Conservation (phyloP, 208 protist species). For the Trypanosoma lewisi region DNA sequence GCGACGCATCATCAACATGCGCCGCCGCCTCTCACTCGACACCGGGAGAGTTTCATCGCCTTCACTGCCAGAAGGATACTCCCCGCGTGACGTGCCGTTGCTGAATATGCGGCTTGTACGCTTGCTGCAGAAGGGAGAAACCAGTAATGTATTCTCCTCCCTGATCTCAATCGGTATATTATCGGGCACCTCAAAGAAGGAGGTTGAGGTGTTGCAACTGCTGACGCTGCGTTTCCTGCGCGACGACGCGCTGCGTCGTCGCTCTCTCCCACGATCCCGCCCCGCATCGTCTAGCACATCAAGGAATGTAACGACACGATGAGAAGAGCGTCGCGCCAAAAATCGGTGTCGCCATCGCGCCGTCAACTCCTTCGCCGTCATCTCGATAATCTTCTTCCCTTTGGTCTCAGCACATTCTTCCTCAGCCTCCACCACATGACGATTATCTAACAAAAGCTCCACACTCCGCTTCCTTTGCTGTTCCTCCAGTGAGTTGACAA, state of each 20-base stretch:
- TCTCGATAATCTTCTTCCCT: slow-evolving; percentile 19
- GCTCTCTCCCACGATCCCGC: background rate
- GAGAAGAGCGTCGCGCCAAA: slow-evolving; percentile 27
- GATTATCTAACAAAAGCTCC: slow-evolving; percentile 43
- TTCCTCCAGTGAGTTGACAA: slow-evolving; percentile 47
- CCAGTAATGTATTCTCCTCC: slow-evolving; percentile 26
- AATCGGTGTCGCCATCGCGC: slow-evolving; percentile 36
- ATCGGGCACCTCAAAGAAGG: slow-evolving; percentile 44
- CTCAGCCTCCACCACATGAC: slow-evolving; percentile 33
- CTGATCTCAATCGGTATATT: slow-evolving; percentile 49
- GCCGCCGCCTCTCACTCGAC: background rate
- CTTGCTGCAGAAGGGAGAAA: background rate
- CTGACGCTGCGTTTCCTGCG: slow-evolving; percentile 29
- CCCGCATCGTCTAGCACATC: slow-evolving; percentile 25
- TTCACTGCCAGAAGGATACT: background rate
- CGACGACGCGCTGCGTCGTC: slow-evolving; percentile 20
- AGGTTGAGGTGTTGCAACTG: slow-evolving; percentile 24
- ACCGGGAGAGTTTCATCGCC: background rate
- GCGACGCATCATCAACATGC: slow-evolving; percentile 4
- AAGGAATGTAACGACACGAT: slow-evolving; percentile 40
- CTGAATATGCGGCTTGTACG: slow-evolving; percentile 33
- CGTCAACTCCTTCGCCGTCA: slow-evolving; percentile 36
- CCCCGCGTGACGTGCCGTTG: slow-evolving; percentile 19
- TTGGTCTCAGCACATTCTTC: slow-evolving; percentile 13
- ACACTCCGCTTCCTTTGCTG: slow-evolving; percentile 51